These are phyloP conservation scores for Selaginella tamariscina DNA, from an alignment of 75 land plant species.

Conservation along the genomic window DNA sequence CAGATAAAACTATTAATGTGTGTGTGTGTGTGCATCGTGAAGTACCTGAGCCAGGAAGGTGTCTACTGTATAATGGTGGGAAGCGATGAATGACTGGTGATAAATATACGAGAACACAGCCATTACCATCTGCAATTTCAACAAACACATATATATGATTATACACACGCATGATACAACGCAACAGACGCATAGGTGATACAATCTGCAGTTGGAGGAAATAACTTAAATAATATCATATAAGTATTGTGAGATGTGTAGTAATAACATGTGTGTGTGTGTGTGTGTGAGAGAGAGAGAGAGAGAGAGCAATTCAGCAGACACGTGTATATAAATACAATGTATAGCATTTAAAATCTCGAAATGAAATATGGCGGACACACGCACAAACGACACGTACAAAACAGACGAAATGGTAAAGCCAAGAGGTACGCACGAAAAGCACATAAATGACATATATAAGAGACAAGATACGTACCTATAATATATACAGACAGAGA, in stretches of 20 bases:
- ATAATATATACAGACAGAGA: not conserved
- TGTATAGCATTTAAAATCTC: too few relatives aligned
- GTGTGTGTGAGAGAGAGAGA: too few relatives aligned
- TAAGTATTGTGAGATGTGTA: too few relatives aligned
- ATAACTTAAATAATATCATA: not conserved
- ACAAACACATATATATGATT: not conserved
- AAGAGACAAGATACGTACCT: not conserved
- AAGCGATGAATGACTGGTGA: constrained; percentile 73
- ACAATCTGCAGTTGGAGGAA: not conserved
- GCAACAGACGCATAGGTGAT: not conserved
- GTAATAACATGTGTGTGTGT: too few relatives aligned
- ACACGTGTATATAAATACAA: too few relatives aligned
- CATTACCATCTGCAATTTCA: constrained; percentile 89
- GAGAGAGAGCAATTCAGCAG: too few relatives aligned
- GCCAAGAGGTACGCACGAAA: not conserved
- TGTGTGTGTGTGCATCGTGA: not conserved
- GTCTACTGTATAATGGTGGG: constrained; percentile 56
- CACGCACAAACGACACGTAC: not conserved
- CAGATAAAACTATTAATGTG: not conserved
- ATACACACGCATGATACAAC: not conserved
- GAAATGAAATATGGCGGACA: too few relatives aligned
- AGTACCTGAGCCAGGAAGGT: constrained; percentile 70
- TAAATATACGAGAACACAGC: constrained; percentile 96
- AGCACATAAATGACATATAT: not conserved
- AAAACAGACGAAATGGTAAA: not conserved